Evolutionary conservation across 495 filamentous ascomycete species (phyloP).

Genomic region (Hypoxylon crocopeplum): DNA sequence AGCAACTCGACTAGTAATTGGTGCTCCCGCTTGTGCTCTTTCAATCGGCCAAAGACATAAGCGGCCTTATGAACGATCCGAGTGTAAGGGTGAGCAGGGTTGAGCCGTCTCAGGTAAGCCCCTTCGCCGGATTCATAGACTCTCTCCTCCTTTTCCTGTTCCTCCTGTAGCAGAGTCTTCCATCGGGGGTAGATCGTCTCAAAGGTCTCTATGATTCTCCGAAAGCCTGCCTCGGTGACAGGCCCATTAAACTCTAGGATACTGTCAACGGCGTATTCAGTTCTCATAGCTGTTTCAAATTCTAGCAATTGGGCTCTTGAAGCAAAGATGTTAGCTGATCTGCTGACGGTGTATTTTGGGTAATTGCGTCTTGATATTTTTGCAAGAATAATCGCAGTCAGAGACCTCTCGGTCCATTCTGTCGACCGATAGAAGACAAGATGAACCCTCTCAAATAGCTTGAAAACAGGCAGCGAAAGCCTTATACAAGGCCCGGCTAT

Average conservation of each 20-base stretch:
- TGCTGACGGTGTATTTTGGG: conserved; percentile 86
- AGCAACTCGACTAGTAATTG: conserved; percentile 77
- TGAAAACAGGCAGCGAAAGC: conserved; percentile 74
- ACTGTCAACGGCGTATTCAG: conserved; percentile 81
- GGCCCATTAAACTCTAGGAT: conserved; percentile 88
- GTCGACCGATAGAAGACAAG: conserved; percentile 95
- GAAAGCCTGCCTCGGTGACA: conserved; percentile 65
- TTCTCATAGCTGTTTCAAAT: conserved; percentile 85
- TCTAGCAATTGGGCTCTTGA: conserved; percentile 78
- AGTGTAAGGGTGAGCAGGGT: conserved; percentile 91
- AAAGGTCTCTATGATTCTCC: conserved; percentile 70
- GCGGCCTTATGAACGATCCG: conserved; percentile 87
- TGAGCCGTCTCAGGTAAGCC: conserved; percentile 89
- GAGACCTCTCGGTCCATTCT: conserved; percentile 96
- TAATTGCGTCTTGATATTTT: conserved; percentile 88
- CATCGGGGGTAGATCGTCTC: conserved; percentile 81
- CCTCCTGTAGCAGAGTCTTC: conserved; percentile 74
- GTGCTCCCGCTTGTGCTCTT: conserved; percentile 80
- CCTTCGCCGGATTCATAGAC: conserved; percentile 87
- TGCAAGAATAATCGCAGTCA: conserved; percentile 93
- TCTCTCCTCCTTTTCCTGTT: conserved; percentile 79
- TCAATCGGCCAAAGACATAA: conserved; percentile 81
- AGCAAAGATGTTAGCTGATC: conserved; percentile 86
- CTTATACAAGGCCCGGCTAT: conserved; percentile 84
- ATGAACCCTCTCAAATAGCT: conserved; percentile 91